Evolutionary conservation across 2,329 filamentous ascomycete species (phyloP), one percentile per base, ranked within the genome.

Genomic region (Talaromyces sp.): DNA sequence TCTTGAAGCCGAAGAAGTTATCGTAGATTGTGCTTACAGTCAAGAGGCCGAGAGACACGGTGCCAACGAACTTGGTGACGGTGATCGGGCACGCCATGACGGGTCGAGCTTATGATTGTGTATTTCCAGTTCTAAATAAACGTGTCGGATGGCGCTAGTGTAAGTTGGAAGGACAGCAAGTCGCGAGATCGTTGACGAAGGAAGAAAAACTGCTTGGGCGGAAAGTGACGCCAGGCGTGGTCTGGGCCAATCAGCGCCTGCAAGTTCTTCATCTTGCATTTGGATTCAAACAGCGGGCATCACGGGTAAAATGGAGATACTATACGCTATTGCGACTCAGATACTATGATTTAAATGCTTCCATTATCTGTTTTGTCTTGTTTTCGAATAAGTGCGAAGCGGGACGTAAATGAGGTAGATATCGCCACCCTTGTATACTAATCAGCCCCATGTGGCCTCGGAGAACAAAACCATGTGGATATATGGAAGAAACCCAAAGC

Each of bases 21-120:
- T 16, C 7, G 11, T 13, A 14, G 24, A 16, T 16, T 19, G 22
- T 19, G 40, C 88, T 67, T 83, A 96, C 91, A 54, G 91, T 96
- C 72, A 96, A 77, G 52, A 97, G 82, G 58, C 93, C 93, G 52
- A 97, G 82, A 65, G 89, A 93, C 62, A 96, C 84, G 47, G 91
- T 95, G 68, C 93, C 93, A 63, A 97, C 88, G 72, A 97, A 96
- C 78, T 97, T 97, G 77, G 89, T 85, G 72, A 88, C 77, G 51
- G 90, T 86, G 68, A 96, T 85, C 65, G 81, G 85, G 65, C 82
- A 84, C 64, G 84, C 80, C 84, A 91, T 89, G 73, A 70, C 79
- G 63, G n/a, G 19, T 27, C 6, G n/a, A 4, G 5, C 27, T n/a
- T 30, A 7, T 29, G 33, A 14, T 30, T 20, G 11, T 32, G 17